phyloP scores from a whole-genome alignment of 768 basidiomycete genomes.

The Leccinum imitatum region DNA sequence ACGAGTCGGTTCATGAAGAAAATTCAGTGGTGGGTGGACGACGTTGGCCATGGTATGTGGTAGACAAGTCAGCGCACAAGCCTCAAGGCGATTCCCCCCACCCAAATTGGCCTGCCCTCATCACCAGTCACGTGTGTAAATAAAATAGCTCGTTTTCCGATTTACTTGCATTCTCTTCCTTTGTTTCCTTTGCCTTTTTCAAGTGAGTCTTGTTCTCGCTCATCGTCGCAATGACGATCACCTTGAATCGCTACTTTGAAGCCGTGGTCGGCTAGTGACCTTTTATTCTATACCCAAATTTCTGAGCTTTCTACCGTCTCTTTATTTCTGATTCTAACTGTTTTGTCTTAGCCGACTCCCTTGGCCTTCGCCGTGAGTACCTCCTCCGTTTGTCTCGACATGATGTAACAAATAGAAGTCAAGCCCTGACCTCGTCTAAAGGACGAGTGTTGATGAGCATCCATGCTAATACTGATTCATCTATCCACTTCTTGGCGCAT shows the following conservation, averaged over 20 bases:
- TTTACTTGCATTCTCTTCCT: conserved; percentile 8
- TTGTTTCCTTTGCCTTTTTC: not conserved
- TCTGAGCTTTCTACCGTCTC: conserved; percentile 51
- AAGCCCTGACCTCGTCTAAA: conserved; percentile 82
- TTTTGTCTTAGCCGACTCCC: not conserved
- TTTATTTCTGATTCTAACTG: conserved; percentile 10
- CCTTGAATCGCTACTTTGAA: conserved; percentile 89
- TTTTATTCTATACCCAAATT: conserved; percentile 87
- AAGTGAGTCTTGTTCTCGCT: conserved; percentile 33
- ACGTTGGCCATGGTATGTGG: conserved; percentile 66
- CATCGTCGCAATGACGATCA: conserved; percentile 55
- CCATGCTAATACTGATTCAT: conserved; percentile 87
- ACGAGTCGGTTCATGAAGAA: conserved; percentile 56
- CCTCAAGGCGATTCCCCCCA: conserved; percentile 10
- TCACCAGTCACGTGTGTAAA: conserved; percentile 33
- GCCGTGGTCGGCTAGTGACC: conserved; percentile 60
- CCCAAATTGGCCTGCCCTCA: conserved; percentile 35
- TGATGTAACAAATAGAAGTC: conserved; percentile 86
- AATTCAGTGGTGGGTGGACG: conserved; percentile 62
- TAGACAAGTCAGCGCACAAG: conserved; percentile 14
- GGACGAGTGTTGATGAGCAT: conserved; percentile 72
- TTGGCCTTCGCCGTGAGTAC: conserved; percentile 35
- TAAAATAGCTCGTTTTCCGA: conserved; percentile 15
- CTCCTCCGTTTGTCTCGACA: conserved; percentile 19
- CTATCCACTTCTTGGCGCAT: not conserved